Base-by-base conservation (phyloP, 2,329 filamentous ascomycete species). In the Periglandula ipomoeae region DNA sequence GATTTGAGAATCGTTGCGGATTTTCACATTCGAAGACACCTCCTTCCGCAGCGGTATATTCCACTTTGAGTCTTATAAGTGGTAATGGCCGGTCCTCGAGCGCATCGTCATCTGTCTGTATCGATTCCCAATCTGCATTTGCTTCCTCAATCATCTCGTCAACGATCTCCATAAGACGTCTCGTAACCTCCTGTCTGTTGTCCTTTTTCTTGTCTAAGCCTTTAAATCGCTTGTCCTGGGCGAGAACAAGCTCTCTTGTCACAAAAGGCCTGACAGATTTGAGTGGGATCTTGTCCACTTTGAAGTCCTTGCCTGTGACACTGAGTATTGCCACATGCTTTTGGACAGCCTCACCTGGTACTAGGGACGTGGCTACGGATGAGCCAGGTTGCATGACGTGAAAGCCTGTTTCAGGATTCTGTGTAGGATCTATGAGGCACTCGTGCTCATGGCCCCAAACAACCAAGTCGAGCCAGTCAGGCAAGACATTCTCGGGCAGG, bases 391-490 rank as follows among this genome's bases (percentile, higher is more conserved):
- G 93, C 81, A 98, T 96, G 54, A 98, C 91, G 57, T 93, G 82
- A 58, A 98, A 98, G 0, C 85, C 85, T 43, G 85, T 95, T 60
- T 95, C 89, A 0, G 86, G 80, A 58, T 97, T 98, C 42, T 82
- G 74, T 1, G 73, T 71, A 0, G 93, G 93, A 40, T 95, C 83
- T 54, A 98, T 95, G 7, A 91, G 65, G 61, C 93, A 98, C 65
- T 98, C 91, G 61, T 98, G 93, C 66, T 98, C 93, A 60, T 98
- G 93, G 3, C 93, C 93, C 93, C 93, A 98, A 45, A 98, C 78
- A 0, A 98, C 81, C 4, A 98, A 74, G 61, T 98, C 86, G 54
- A 98, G 72, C 70, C 94, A 97, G 17, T 89, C 83, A 0, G 93
- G 94, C 0, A 98, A 73, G 59, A 96, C 93, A 58, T 85, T 89